A percentile compares a stretch with the other conserved stretches of the same genome.
These are phyloP conservation scores for Lentinula aciculospora DNA, from an alignment of 768 basidiomycete species.

Conservation along the genomic window DNA sequence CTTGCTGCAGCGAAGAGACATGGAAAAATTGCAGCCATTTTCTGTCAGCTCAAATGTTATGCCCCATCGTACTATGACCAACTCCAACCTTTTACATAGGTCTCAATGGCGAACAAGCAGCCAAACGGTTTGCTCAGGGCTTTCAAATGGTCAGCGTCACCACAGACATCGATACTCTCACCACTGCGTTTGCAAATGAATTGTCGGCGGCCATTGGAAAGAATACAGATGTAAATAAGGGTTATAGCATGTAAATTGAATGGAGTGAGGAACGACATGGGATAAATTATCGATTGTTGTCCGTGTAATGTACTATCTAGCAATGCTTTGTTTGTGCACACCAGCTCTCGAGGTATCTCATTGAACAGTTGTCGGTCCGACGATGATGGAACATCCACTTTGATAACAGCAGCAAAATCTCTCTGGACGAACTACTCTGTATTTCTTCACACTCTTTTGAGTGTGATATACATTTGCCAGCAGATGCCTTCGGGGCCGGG, in stretches of 20 bases:
- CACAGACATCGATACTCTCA: slow-evolving; percentile 19
- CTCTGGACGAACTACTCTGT: too few species aligned
- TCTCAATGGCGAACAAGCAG: slow-evolving; percentile 20
- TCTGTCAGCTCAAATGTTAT: slow-evolving; percentile 10
- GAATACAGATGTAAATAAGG: background rate
- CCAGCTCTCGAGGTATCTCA: too few species aligned
- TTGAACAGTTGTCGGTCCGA: too few species aligned
- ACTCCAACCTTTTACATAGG: slow-evolving; percentile 6
- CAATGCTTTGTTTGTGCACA: too few species aligned
- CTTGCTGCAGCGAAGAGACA: slow-evolving; percentile 15
- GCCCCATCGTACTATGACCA: background rate
- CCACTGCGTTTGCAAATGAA: slow-evolving; percentile 14
- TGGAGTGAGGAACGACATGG: background rate
- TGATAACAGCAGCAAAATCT: too few species aligned
- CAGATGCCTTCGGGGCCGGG: too few species aligned
- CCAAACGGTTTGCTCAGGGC: slow-evolving; percentile 18
- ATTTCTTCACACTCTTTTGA: too few species aligned
- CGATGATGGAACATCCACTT: too few species aligned
- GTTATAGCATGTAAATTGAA: background rate
- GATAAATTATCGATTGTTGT: too few species aligned
- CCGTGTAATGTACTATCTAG: too few species aligned
- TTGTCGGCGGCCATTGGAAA: slow-evolving; percentile 10
- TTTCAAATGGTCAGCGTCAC: slow-evolving; percentile 22
- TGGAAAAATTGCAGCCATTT: slow-evolving; percentile 19
- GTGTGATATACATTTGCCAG: too few species aligned